phyloP scores from a whole-genome alignment of 169 alveolate genomes.

The Neospora caninum region DNA sequence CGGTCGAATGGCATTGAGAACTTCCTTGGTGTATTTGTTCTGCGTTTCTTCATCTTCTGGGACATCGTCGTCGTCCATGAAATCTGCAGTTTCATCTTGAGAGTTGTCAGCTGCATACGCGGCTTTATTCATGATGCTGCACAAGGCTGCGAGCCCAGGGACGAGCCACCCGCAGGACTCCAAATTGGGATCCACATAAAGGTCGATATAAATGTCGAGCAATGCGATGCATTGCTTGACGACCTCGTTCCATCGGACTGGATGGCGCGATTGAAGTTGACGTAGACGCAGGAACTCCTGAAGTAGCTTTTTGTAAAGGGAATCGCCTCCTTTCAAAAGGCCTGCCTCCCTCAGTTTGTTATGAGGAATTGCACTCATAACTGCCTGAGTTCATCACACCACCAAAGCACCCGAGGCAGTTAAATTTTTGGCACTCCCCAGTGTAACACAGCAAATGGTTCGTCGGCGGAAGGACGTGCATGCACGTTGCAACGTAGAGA shows the following conservation, averaged over 20 bases:
- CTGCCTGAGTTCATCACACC: conserved; percentile 19
- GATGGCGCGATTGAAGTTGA: conserved; percentile 15
- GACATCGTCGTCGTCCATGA: conserved; percentile 46
- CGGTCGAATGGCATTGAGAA: conserved; percentile 81
- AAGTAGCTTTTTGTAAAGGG: conserved; percentile 21
- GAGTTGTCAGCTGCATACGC: conserved; percentile 48
- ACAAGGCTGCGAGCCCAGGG: conserved; percentile 58
- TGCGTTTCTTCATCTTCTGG: conserved; percentile 60
- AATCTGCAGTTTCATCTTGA: conserved; percentile 40
- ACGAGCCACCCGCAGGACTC: conserved; percentile 62
- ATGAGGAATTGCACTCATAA: conserved; percentile 30
- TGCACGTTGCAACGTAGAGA: not conserved
- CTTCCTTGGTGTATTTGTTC: conserved; percentile 76
- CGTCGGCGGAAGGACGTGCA: not conserved
- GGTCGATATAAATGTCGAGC: conserved; percentile 43
- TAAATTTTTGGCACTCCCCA: not conserved
- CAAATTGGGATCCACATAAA: conserved; percentile 31
- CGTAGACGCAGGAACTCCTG: conserved; percentile 40
- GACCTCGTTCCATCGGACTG: conserved; percentile 26
- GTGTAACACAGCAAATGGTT: not conserved
- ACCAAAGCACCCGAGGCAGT: not conserved
- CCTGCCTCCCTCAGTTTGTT: conserved; percentile 7
- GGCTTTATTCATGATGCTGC: conserved; percentile 49
- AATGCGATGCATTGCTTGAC: conserved; percentile 52
- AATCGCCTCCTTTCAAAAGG: conserved; percentile 14